phyloP scores from a whole-genome alignment of 176 grass and related monocot species.

The Zoysia pacifica region DNA sequence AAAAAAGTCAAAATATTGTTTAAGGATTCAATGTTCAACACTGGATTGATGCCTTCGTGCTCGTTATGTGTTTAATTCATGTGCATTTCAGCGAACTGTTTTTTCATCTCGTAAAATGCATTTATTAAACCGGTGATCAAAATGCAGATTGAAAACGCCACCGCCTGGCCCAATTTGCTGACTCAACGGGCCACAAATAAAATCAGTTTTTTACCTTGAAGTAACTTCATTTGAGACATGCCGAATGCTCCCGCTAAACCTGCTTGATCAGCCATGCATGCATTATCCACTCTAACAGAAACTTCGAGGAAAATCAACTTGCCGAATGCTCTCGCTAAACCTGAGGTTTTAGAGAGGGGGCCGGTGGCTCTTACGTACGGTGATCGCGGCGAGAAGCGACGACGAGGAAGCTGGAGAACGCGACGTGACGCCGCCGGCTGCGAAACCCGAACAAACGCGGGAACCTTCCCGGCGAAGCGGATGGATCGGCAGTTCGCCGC shows the following conservation, averaged over 20 bases:
- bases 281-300: neutral
- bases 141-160: neutral
- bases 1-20: neutral
- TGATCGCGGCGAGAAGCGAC: neutral
- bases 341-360: neutral
- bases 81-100: no score
- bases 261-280: neutral
- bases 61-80: neutral
- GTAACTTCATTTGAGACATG: neutral
- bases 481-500: neutral
- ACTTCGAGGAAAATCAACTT: neutral
- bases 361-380: neutral
- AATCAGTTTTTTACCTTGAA: neutral
- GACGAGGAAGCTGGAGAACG: neutral
- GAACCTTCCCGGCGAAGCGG: neutral
- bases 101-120: neutral
- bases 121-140: neutral
- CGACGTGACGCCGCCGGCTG: neutral
- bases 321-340: neutral
- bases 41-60: neutral
- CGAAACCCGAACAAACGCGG: neutral
- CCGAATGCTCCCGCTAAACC: no score
- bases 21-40: neutral
- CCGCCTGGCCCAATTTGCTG: neutral
- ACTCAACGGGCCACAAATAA: neutral